phyloP scores from a whole-genome alignment of 148 eudicot genomes.

The Pharnaceum exiguum region DNA sequence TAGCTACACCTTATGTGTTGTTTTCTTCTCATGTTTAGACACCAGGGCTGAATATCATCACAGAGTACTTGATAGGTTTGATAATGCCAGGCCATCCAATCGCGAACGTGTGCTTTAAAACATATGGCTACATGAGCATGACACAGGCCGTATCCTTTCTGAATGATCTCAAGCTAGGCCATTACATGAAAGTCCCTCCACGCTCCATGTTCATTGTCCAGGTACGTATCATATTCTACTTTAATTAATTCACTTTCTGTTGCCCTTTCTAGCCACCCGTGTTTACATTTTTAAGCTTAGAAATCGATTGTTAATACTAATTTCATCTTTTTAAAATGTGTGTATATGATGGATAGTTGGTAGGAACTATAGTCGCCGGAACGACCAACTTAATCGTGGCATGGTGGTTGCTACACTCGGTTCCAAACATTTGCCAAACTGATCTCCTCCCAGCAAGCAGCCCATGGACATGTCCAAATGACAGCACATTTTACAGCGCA shows the following conservation, averaged over 20 bases:
- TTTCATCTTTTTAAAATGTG: background rate
- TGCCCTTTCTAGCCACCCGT: too few relatives aligned
- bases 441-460: constrained; percentile 66
- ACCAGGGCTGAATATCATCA: constrained; percentile 84
- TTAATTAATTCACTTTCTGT: background rate
- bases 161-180: constrained; percentile 88
- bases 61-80: constrained; percentile 83
- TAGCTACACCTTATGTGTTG: background rate
- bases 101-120: constrained; percentile 89
- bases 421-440: constrained; percentile 65
- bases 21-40: constrained; percentile 42
- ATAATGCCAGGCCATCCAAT: constrained; percentile 87
- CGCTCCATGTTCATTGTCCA: constrained; percentile 96
- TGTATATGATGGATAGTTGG: constrained; percentile 37
- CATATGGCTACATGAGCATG: constrained; percentile 94
- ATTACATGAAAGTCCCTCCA: constrained; percentile 98
- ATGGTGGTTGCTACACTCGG: constrained; percentile 66
- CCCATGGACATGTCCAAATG: constrained; percentile 88
- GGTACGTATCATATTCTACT: constrained; percentile 33
- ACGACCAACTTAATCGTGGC: constrained; percentile 69
- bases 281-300: too few relatives aligned
- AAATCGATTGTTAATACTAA: background rate
- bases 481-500: constrained; percentile 81
- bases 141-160: constrained; percentile 86
- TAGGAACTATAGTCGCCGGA: constrained; percentile 84